Evolutionary conservation across 805 yeast genomes (phyloP), one percentile per base, ranked within the genome.

Genomic region (Metschnikowia noctiluminum): DNA sequence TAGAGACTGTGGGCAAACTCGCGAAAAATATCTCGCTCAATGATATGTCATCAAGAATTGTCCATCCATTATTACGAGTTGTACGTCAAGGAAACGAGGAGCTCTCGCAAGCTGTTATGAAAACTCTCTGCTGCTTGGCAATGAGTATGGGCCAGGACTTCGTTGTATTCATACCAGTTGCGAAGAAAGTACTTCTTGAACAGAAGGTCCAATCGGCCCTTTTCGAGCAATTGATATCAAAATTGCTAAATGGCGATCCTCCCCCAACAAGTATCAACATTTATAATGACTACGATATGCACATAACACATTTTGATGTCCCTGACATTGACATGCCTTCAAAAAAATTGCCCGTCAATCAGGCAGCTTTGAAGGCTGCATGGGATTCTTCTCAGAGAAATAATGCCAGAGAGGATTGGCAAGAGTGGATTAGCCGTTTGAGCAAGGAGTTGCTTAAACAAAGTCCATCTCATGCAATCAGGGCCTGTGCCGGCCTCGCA

Each of bases 381-480:
- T 94, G 99, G 98, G 96, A 90, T 57, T 86, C 96, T 28, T 80
- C 87, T 26, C 92, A 89, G 56, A 81, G 92, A 55, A 57, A 51
- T 44, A 79, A 95, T 45, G 89, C 97, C 0, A 84, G 84, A 57
- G 98, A 91, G 58, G 99, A 94, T 57, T 94, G 99, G 99, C 92
- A 87, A 58, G 98, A 94, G 62, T 94, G 99, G 99, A 82, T 90
- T 55, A 80, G 96, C 50, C 76, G 94, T 50, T 73, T 94, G 42
- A 84, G 94, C 57, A 86, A 89, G 45, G 97, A 90, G 61, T 66
- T 94, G 32, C 70, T 94, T 54, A 89, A 87, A 58, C 96, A 91
- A 62, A 88, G 96, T 34, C 96, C 99, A 2, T 89, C 97, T 0
- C 96, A 88, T 59, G 95, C 97, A 1, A 74, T 94, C 37, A 77